Evolutionary conservation across 306 rosid genomes (phyloP).

Genomic region (Astragalus glycyphyllos): DNA sequence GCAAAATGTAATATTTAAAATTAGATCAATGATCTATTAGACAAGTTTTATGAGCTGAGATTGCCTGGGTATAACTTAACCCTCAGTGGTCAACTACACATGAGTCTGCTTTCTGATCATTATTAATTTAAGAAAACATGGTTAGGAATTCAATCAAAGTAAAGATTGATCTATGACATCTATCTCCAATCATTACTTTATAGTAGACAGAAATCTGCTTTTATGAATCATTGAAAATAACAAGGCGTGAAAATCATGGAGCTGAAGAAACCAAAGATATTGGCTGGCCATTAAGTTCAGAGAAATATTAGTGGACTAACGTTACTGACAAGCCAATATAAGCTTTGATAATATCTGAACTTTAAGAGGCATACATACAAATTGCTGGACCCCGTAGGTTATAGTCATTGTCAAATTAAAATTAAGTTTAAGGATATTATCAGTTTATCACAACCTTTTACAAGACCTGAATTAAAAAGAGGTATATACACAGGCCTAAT

Average conservation of each 20-base stretch:
- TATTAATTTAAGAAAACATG: slow-evolving; percentile 25
- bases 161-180: not conserved
- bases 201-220: slow-evolving; percentile 15
- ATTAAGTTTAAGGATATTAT: slow-evolving; percentile 28
- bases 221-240: slow-evolving; percentile 19
- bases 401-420: slow-evolving; percentile 20
- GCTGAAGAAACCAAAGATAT: slow-evolving; percentile 18
- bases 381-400: slow-evolving; percentile 4
- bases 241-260: slow-evolving; percentile 7
- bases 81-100: slow-evolving; percentile 33
- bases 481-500: slow-evolving; percentile 31
- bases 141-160: not conserved
- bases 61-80: slow-evolving; percentile 15
- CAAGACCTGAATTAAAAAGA: slow-evolving; percentile 28
- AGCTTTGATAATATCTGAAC: slow-evolving; percentile 14
- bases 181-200: slow-evolving; percentile 16
- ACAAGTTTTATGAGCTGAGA: slow-evolving; percentile 33
- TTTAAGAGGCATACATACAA: slow-evolving; percentile 31
- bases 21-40: slow-evolving; percentile 4
- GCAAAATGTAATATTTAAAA: slow-evolving; percentile 10
- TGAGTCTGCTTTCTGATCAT: slow-evolving; percentile 11
- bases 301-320: slow-evolving; percentile 21
- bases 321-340: slow-evolving; percentile 27
- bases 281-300: not conserved
- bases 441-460: not conserved